These are phyloP conservation scores for Emmonsiellopsis sp. DNA, from an alignment of 2,329 filamentous ascomycete species.

Conservation along the genomic window DNA sequence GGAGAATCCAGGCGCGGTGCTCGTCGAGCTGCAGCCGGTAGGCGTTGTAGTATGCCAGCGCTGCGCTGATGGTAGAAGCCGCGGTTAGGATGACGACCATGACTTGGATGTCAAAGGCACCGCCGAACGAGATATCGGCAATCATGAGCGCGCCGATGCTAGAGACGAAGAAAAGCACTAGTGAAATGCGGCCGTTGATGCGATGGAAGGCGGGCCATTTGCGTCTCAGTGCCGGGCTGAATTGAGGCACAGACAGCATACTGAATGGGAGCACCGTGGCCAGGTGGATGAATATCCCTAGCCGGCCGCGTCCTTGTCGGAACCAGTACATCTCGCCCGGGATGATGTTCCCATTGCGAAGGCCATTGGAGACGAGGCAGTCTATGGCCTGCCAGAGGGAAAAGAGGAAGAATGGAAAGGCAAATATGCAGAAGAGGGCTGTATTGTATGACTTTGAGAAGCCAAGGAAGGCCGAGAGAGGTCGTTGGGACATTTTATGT, in stretches of 20 bases:
- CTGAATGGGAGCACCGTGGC: constrained; percentile 26
- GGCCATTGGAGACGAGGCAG: neutral
- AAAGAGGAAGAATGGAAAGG: neutral
- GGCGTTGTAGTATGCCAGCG: constrained; percentile 46
- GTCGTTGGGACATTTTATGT: neutral
- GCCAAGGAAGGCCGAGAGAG: neutral
- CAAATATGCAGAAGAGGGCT: neutral
- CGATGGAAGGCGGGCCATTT: constrained; percentile 46
- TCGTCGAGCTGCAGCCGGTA: constrained; percentile 52
- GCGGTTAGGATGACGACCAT: constrained; percentile 36
- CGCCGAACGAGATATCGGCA: constrained; percentile 42
- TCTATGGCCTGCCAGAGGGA: neutral
- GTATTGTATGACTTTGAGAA: neutral
- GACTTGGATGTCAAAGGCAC: constrained; percentile 41
- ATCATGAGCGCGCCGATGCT: constrained; percentile 46
- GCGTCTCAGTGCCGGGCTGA: constrained; percentile 34
- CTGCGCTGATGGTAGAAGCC: constrained; percentile 34
- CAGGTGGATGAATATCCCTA: constrained; percentile 36
- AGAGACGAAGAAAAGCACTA: constrained; percentile 38
- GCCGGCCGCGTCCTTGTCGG: constrained; percentile 20
- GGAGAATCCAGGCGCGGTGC: constrained; percentile 54
- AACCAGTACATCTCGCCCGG: constrained; percentile 39
- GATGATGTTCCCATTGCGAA: constrained; percentile 11
- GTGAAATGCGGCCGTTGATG: constrained; percentile 48
- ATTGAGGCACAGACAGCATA: constrained; percentile 31